Base-by-base conservation (phyloP, 148 eudicot genomes). In the Camellia sinensis region DNA sequence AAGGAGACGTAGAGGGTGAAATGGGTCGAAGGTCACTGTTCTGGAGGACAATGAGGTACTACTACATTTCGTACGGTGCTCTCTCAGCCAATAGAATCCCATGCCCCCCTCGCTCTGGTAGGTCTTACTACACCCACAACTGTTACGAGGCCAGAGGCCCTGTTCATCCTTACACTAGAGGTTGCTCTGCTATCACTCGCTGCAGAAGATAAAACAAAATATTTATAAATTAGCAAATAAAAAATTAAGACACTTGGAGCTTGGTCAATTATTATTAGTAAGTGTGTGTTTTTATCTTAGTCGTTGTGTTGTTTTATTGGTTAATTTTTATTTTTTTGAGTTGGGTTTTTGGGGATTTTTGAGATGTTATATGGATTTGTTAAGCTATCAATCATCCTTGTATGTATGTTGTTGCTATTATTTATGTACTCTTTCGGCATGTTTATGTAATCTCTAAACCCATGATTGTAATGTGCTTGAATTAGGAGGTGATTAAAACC, bases 11-110 rank as follows among this genome's bases (percentile, higher is more conserved):
- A 6, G 37, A 1, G 2, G 56, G 6, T 1, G 56, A 0, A 6
- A 18, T 14, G 6, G 77, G 59, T 0, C 80, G 94, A 46, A 82
- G 98, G 71, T 87, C 91, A 0, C 85, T 94, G 9, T 85, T 86
- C 21, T 92, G 97, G 94, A 69, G 66, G 46, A 75, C 70, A 53
- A 10, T 80, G 66, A 45, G 78, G 67, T 19, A 19, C 79, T 94
- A 94, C 83, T 94, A 94, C 83, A 94, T 94, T 8, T 94, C 98
- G 4, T 94, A 94, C 54, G 98, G 91, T 0, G 98, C 96, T 0
- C 84, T 94, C 0, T 80, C 92, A 2, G 97, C 97, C 6, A 91
- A 92, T 76, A 78, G 93, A 0, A 85, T 94, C 53, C 94, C 97
- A 0, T 94, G 98, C 75, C 94, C 93, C 0, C 85, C 98, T 12